Percentiles rank a stretch among this genome's conserved stretches.
phyloP scores from a whole-genome alignment of 495 filamentous ascomycete genomes.

The Neurospora sp. region DNA sequence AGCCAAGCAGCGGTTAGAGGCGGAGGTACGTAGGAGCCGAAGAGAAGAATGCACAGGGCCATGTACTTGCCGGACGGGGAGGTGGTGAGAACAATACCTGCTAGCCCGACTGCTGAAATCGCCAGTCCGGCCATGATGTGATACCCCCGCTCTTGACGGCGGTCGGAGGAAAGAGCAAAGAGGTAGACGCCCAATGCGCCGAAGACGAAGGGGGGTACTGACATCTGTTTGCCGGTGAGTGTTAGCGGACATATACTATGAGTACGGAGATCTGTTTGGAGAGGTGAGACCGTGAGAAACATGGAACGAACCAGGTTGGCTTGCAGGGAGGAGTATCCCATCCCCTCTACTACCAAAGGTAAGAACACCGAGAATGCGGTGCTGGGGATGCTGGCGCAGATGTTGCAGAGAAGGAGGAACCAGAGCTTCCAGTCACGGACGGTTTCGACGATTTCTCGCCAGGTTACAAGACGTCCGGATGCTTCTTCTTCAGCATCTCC shows the following conservation, averaged over 20 bases:
- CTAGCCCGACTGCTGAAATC: conserved; percentile 37
- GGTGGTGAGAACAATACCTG: conserved; percentile 28
- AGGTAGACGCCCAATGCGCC: conserved; percentile 38
- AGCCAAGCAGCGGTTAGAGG: conserved; percentile 52
- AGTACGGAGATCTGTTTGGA: background rate
- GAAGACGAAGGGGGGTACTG: conserved; percentile 45
- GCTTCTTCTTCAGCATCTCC: conserved; percentile 12
- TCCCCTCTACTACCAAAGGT: conserved; percentile 38
- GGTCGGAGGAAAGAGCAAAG: conserved; percentile 18
- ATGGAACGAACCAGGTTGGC: conserved; percentile 34
- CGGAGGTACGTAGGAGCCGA: conserved; percentile 43
- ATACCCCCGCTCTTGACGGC: conserved; percentile 30
- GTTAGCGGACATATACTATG: background rate
- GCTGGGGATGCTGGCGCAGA: conserved; percentile 41
- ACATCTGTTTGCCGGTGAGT: conserved; percentile 21
- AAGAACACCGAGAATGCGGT: conserved; percentile 48
- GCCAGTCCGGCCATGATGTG: conserved; percentile 40
- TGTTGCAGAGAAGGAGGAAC: conserved; percentile 42
- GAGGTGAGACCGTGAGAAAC: background rate
- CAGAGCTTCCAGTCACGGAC: conserved; percentile 43
- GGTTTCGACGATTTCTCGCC: conserved; percentile 39
- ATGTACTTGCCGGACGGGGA: conserved; percentile 32
- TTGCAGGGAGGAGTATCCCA: conserved; percentile 31
- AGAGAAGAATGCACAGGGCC: conserved; percentile 43
- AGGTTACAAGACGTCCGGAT: conserved; percentile 18